Evolutionary conservation across 163 green algal species (phyloP).

Genomic region (Scenedesmus sp.): DNA sequence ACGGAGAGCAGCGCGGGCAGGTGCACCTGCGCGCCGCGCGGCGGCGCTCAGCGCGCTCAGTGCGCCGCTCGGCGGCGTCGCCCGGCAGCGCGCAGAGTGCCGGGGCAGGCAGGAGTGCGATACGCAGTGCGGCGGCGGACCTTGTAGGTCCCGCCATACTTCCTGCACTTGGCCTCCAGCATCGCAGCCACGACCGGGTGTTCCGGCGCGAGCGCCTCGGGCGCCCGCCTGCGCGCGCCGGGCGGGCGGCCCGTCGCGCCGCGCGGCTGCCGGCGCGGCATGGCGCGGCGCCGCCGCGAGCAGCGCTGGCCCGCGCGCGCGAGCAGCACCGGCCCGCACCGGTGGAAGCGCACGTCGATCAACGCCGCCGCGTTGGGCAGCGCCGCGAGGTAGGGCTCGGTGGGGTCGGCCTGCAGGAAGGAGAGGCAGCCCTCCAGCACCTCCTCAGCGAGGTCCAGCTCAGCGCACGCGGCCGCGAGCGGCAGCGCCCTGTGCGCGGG

Average conservation of each 20-base stretch:
- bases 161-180: slow-evolving; percentile 50
- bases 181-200: slow-evolving; percentile 61
- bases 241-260: too few relatives aligned
- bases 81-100: background rate
- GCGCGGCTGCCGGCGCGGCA: background rate
- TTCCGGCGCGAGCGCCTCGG: slow-evolving; percentile 55
- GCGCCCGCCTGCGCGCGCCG: background rate
- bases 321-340: slow-evolving; percentile 10
- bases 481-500: slow-evolving; percentile 53
- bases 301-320: background rate
- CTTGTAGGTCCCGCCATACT: slow-evolving; percentile 47
- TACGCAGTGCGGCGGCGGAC: background rate
- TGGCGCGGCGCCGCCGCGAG: background rate
- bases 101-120: too few relatives aligned
- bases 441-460: slow-evolving; percentile 73
- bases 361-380: slow-evolving; percentile 56
- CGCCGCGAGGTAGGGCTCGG: slow-evolving; percentile 48
- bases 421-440: slow-evolving; percentile 74
- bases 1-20: slow-evolving; percentile 30
- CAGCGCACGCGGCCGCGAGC: slow-evolving; percentile 18
- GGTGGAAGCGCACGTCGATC: slow-evolving; percentile 79
- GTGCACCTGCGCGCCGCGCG: slow-evolving; percentile 26
- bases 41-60: too few relatives aligned
- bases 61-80: background rate
- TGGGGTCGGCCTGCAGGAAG: slow-evolving; percentile 70